Base-by-base conservation (phyloP, 768 basidiomycete species). In the Mycena alexandri region DNA sequence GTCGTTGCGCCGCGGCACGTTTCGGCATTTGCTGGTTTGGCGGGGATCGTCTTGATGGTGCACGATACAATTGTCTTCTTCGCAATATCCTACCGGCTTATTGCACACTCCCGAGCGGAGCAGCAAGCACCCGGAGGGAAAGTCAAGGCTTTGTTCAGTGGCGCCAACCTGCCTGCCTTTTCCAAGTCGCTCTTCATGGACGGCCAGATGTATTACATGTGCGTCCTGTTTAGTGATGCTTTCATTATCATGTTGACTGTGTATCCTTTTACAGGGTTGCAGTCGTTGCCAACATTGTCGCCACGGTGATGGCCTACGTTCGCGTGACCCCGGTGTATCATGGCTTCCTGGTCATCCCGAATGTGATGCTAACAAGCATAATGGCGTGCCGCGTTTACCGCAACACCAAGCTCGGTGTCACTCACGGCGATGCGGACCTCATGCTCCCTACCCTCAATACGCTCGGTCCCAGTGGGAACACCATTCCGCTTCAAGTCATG, bases 121-220 rank as follows among this genome's bases (percentile, higher is more conserved):
- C 13, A 33, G 12, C 33, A 41, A 2, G 36, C 60, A 2, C 19
- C 54, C 7, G 36, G 54, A n/a, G 46, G 22, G 36, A 52, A 43
- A n/a, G 0, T 69, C 5, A 56, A n/a, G 38, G 41, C 61, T 13
- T 25, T 80, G 13, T 61, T 75, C 21, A 50, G 55, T 36, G 78
- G 76, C 3, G 63, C 65, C 29, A 71, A 73, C 38, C 61, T 82
- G 4, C 78, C 80, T 6, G 66, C 63, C 13, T 75, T 79, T 21
- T 75, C 77, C 7, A 72, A 65, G 43, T 70, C 72, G 7, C 42
- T 81, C 9, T 67, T 79, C 17, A 71, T 67, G 13, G 79, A 78
- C 14, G 76, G 79, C 1, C 79, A 78, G 51, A 61, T 65, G 4
- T 81, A 79, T 57, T 81, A 77, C 58, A 54, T 78, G 80, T 80